phyloP scores from a whole-genome alignment of 805 yeast genomes.

The Candida stauntonica region DNA sequence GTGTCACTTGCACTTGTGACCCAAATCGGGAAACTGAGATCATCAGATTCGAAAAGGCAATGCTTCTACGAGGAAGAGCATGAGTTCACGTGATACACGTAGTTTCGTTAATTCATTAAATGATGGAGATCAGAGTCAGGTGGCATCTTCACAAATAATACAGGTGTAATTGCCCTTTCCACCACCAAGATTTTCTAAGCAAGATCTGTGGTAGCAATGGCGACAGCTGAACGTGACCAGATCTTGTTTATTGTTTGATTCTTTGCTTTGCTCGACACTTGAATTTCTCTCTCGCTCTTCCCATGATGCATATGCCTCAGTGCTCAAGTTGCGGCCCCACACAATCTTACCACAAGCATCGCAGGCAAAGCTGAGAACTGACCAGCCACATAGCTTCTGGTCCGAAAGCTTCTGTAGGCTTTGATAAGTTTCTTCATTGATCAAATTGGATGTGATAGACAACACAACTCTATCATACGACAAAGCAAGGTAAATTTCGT shows the following conservation, averaged over 20 bases:
- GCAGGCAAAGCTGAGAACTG: conserved; percentile 51
- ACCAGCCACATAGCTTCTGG: conserved; percentile 59
- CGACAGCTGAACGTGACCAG: conserved; percentile 57
- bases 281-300: conserved; percentile 33
- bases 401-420: conserved; percentile 40
- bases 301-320: conserved; percentile 53
- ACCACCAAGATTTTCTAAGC: conserved; percentile 51
- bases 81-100: conserved; percentile 2
- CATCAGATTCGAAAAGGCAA: too few species aligned
- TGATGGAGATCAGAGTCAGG: too few species aligned
- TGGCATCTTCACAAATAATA: conserved; percentile 33
- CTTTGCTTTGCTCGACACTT: not conserved
- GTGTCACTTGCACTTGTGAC: too few species aligned
- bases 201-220: conserved; percentile 60
- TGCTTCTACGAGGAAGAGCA: too few species aligned
- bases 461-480: conserved; percentile 58
- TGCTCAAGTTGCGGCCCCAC: conserved; percentile 61
- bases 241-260: conserved; percentile 15
- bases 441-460: conserved; percentile 44
- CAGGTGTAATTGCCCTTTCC: conserved; percentile 30
- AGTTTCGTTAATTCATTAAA: too few species aligned
- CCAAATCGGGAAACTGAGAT: too few species aligned
- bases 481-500: conserved; percentile 61
- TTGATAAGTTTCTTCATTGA: conserved; percentile 52
- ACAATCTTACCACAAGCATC: conserved; percentile 70